Base-by-base conservation (phyloP, 169 alveolate genomes). In the Amoebophrya sp. region DNA sequence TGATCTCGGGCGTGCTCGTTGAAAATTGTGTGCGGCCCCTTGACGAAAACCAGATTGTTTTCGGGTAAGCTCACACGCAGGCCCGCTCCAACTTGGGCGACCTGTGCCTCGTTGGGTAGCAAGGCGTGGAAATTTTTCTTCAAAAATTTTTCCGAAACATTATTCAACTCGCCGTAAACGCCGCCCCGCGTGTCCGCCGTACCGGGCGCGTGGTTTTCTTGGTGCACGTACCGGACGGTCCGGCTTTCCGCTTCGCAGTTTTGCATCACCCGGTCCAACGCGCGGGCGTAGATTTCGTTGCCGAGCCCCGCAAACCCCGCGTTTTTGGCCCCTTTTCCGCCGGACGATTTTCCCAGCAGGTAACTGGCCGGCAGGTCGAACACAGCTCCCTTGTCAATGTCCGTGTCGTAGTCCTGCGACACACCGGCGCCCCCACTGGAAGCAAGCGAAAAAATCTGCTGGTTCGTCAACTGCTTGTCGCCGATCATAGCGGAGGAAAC, bases 151-250 rank as follows among this genome's bases (percentile, higher is more conserved):
- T 7, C 83, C 83, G 12, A 7, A 25, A 66, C 83, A 25, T 66
- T 66, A 25, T 66, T 66, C 83, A 66, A n/a, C 35, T 66, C 83
- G 38, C 83, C 83, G 83, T 66, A 66, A 25, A 66, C 83, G 83
- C 83, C 83, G 35, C 83, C 29, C 32, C 83, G 83, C 32, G 83
- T 66, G 83, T 66, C 83, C 32, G 1, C 18, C 83, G 83, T 66
- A 25, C 18, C 18, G 7, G 83, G 83, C 35, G 83, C 18, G 83
- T 66, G 83, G 83, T 66, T 66, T 25, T 66, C 83, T 25, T 66
- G 83, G 83, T 66, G 83, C 29, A 66, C 83, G 83, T 66, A 66
- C 10, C 83, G 29, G 32, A 25, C 83, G 10, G 12, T 25, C 39
- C 29, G 38, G 35, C 32, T n/a, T 66, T 66, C 83, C 10, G 83